A percentile compares a stretch with the other conserved stretches of the same genome.
Evolutionary conservation across 1,284 basidiomycete species (phyloP).

Genomic region (Stygiomarasmius scandens): DNA sequence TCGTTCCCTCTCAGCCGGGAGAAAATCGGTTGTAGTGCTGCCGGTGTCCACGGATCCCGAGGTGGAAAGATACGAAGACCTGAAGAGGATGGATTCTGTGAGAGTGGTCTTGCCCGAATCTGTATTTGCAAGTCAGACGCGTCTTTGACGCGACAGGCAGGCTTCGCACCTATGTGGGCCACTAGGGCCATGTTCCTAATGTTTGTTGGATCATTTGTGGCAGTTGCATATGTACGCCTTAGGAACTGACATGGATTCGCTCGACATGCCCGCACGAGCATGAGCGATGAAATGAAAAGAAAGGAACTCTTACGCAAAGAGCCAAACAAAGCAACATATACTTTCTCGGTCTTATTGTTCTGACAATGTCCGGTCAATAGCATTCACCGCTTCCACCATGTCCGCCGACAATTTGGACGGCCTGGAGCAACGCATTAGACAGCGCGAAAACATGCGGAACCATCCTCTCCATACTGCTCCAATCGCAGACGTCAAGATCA

Average conservation of each 20-base stretch:
- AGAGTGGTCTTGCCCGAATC: conserved; percentile 92
- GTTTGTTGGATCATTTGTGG: conserved; percentile 44
- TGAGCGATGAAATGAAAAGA: background rate
- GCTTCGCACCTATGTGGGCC: conserved; percentile 74
- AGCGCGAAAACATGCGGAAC: conserved; percentile 35
- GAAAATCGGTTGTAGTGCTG: conserved; percentile 88
- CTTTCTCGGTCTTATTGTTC: conserved; percentile 9
- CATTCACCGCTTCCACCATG: background rate
- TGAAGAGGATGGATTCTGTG: conserved; percentile 84
- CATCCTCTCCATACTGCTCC: conserved; percentile 62
- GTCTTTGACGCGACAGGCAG: conserved; percentile 1
- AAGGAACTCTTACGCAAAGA: too few relatives aligned
- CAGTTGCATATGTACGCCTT: conserved; percentile 23
- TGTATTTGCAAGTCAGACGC: conserved; percentile 28
- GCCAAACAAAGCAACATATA: background rate
- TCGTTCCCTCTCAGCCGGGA: conserved; percentile 86
- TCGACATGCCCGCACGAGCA: background rate
- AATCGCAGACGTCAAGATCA: conserved; percentile 27
- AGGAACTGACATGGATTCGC: background rate
- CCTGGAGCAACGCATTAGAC: conserved; percentile 50
- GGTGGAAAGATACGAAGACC: conserved; percentile 71
- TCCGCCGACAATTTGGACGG: conserved; percentile 42
- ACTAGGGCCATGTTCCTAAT: conserved; percentile 81
- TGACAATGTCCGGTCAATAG: background rate
- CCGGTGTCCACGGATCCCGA: conserved; percentile 88